Evolutionary conservation across 495 filamentous ascomycete genomes (phyloP), one percentile per base, ranked within the genome.

Genomic region (Hypoxylon fragiforme): DNA sequence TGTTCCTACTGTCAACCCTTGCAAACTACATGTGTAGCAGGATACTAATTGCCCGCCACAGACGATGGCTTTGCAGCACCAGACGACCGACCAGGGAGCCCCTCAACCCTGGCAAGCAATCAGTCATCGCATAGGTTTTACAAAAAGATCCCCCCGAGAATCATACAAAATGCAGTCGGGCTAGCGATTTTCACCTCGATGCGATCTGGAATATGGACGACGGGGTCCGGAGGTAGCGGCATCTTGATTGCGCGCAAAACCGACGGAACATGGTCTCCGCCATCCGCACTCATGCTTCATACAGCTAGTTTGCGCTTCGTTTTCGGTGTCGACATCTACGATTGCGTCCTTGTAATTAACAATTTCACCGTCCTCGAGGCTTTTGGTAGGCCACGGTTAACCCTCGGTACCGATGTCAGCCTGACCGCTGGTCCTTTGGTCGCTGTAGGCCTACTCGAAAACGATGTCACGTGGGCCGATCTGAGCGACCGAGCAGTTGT

Each of bases 151-250:
- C 91, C 91, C 0, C 70, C 83, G 22, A 73, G 87, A 64, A 89
- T 95, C 37, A 87, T 96, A 47, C 81, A 86, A 62, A 85, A 88
- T 70, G 91, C 91, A 8, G 89, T 92, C 63, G 91, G 90, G 9
- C 71, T 96, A 28, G 90, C 89, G 19, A 86, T 96, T 55, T 96
- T 96, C 74, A 95, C 91, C 0, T 92, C 89, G 15, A 92, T 96
- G 89, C 85, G 91, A 42, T 90, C 90, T 13, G 91, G 91, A 26
- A 78, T 96, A 13, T 96, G 91, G 91, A 75, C 92, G 30, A 90
- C 89, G 45, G 91, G 91, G 22, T 91, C 91, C 5, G 90, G 91
- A 21, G 88, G 88, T 8, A 90, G 88, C 59, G 91, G 91, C 37
- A 77, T 96, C 16, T 77, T 96, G 38, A 77, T 95, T 41, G 91